Conservation (phyloP, 2,329 filamentous ascomycete species). For the Alternaria sp. region DNA sequence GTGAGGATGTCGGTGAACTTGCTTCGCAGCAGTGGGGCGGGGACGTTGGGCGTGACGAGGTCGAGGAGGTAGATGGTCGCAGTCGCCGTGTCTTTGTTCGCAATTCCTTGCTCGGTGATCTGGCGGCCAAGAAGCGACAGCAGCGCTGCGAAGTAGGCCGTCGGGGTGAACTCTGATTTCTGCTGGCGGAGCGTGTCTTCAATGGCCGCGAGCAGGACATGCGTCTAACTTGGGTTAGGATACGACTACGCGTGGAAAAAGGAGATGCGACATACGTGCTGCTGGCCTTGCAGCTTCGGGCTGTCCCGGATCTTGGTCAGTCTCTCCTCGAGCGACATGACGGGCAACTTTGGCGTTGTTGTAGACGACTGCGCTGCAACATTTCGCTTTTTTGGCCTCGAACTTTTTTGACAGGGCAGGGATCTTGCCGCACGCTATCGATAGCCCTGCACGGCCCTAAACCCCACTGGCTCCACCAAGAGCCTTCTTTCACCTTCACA, state of each 20-base stretch:
- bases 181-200: conserved; percentile 92
- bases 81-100: conserved; percentile 82
- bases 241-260: not conserved
- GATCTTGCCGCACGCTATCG: conserved; percentile 23
- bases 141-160: conserved; percentile 95
- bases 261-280: conserved; percentile 70
- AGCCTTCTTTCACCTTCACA: not conserved
- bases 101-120: conserved; percentile 68
- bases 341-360: conserved; percentile 31
- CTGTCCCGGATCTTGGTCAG: conserved; percentile 93
- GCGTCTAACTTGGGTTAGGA: conserved; percentile 66
- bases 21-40: conserved; percentile 84
- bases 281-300: conserved; percentile 93
- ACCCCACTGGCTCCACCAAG: conserved; percentile 11
- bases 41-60: conserved; percentile 83
- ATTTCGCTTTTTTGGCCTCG: conserved; percentile 20
- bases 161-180: conserved; percentile 81
- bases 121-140: conserved; percentile 85
- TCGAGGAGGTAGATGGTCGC: conserved; percentile 96
- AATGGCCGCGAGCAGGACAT: conserved; percentile 86
- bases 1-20: conserved; percentile 95
- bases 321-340: conserved; percentile 80
- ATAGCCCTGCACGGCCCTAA: conserved; percentile 19
- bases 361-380: conserved; percentile 8
- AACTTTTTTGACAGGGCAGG: conserved; percentile 26